These are phyloP conservation scores for Colletotrichum nymphaeae DNA, from an alignment of 2,329 filamentous ascomycete genomes.

Conservation along the genomic window DNA sequence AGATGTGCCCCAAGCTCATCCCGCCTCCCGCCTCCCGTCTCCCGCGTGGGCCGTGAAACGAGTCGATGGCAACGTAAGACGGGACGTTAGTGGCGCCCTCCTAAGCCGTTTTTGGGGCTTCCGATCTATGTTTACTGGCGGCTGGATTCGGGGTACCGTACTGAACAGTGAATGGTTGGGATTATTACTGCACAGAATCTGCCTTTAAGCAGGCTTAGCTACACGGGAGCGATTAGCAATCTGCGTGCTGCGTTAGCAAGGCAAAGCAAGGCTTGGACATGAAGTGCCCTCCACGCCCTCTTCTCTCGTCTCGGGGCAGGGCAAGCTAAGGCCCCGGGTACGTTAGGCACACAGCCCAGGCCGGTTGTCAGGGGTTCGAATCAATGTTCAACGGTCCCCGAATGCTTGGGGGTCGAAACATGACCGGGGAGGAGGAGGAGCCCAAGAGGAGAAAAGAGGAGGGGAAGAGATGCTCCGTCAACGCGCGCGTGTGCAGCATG, in stretches of 20 bases:
- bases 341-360: neutral
- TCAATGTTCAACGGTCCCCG: slow-evolving; percentile 22
- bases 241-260: neutral
- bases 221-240: neutral
- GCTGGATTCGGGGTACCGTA: neutral
- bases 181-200: neutral
- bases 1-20: neutral
- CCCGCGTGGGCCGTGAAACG: slow-evolving; percentile 1
- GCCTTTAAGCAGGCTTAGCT: neutral
- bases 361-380: slow-evolving; percentile 11
- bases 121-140: slow-evolving; percentile 3
- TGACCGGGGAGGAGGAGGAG: neutral
- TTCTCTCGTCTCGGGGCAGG: neutral
- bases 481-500: neutral
- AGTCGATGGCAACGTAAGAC: slow-evolving; percentile 6
- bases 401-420: slow-evolving; percentile 2
- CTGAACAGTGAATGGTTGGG: neutral
- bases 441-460: neutral
- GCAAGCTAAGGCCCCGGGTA: neutral
- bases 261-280: neutral
- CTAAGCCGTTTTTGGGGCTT: neutral
- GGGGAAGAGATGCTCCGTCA: neutral
- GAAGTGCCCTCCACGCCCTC: neutral
- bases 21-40: neutral
- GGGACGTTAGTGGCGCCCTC: slow-evolving; percentile 8